A percentile compares a stretch with the other conserved stretches of the same genome.
These are phyloP conservation scores for Ophiosphaerella korrae DNA, from an alignment of 2,329 filamentous ascomycete genomes.

Conservation along the genomic window DNA sequence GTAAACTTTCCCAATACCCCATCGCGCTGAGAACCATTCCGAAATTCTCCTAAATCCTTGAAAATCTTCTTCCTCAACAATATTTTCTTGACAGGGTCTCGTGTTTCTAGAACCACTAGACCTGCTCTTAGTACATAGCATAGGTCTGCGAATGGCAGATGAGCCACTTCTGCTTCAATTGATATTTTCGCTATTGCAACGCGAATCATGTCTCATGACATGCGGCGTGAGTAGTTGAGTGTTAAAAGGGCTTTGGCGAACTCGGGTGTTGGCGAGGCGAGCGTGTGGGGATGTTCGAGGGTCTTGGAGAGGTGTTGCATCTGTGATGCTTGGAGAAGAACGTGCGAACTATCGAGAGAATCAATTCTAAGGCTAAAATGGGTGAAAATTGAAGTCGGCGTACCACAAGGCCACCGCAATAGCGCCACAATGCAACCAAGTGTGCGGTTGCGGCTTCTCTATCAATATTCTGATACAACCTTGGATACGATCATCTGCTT, in stretches of 20 bases:
- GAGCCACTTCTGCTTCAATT: constrained; percentile 4
- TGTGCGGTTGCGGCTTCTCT: constrained; percentile 15
- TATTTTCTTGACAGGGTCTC: constrained; percentile 1
- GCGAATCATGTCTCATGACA: constrained; percentile 22
- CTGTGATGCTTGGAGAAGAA: constrained; percentile 12
- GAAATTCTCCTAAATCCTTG: background rate
- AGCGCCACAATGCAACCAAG: constrained; percentile 19
- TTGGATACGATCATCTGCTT: constrained; percentile 8
- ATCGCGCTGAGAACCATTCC: constrained; percentile 3
- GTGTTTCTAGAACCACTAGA: constrained; percentile 16
- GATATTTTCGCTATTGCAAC: constrained; percentile 8
- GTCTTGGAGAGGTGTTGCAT: background rate
- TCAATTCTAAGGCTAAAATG: background rate
- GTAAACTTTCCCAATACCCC: constrained; percentile 7
- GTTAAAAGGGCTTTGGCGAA: constrained; percentile 11
- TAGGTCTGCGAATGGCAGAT: constrained; percentile 16
- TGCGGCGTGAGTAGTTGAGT: constrained; percentile 14
- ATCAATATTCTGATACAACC: constrained; percentile 11
- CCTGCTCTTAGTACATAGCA: constrained; percentile 18
- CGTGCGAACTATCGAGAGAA: constrained; percentile 4
- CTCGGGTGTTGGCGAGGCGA: background rate
- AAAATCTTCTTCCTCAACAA: background rate
- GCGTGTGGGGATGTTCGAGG: background rate
- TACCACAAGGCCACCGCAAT: constrained; percentile 18
- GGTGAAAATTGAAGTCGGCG: background rate